Percentiles rank a stretch among this genome's conserved stretches.
Conservation (phyloP, 345 rosid genomes). For the Brassica rapa region DNA sequence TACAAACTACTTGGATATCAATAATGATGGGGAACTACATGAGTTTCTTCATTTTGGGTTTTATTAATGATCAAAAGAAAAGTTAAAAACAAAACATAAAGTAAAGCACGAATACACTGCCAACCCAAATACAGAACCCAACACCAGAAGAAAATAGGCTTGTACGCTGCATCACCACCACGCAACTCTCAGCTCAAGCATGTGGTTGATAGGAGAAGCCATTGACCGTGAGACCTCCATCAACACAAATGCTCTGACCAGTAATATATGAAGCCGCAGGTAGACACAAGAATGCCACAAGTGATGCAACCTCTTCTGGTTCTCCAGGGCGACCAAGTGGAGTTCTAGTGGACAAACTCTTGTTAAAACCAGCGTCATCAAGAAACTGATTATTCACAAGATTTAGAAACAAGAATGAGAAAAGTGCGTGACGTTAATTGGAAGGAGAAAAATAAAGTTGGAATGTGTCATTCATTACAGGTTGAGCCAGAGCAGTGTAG, state of each 20-base stretch:
- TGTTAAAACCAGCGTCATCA: neutral
- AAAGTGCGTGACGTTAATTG: neutral
- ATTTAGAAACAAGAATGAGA: neutral
- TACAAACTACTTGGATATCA: neutral
- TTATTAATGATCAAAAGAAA: neutral
- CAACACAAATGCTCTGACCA: constrained; percentile 56
- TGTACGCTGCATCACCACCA: neutral
- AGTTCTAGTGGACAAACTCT: constrained; percentile 32
- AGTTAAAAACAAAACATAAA: neutral
- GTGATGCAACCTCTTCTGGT: constrained; percentile 50
- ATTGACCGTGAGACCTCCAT: constrained; percentile 51
- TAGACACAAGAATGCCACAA: constrained; percentile 55
- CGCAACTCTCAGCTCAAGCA: constrained; percentile 1
- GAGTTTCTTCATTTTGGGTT: neutral
- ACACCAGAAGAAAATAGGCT: neutral
- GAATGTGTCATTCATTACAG: neutral
- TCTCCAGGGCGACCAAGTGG: constrained; percentile 54
- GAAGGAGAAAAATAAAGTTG: neutral
- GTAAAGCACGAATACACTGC: neutral
- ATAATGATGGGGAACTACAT: neutral
- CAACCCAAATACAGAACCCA: neutral
- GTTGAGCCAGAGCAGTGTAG: constrained; percentile 46
- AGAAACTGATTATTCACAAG: constrained; percentile 2
- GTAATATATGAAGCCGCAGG: constrained; percentile 64
- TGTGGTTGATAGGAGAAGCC: constrained; percentile 37